A percentile compares a stretch with the other conserved stretches of the same genome.
Conservation (phyloP, 1,284 basidiomycete species). For the Cystobasidium slooffiae region DNA sequence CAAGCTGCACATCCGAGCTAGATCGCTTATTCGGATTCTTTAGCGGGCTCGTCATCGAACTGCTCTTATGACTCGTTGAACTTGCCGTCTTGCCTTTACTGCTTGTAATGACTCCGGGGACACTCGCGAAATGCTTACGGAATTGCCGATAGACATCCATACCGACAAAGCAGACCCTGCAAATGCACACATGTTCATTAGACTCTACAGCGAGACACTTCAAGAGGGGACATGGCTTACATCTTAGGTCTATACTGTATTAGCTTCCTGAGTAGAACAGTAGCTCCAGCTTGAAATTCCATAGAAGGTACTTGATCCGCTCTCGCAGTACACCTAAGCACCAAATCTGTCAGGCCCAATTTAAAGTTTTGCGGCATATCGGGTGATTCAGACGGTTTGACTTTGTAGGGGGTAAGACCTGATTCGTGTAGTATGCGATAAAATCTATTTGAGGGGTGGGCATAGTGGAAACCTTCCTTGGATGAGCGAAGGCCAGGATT, state of each 20-base stretch:
- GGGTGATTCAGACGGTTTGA: conserved; percentile 38
- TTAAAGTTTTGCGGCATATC: conserved; percentile 32
- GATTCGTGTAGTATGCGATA: conserved; percentile 43
- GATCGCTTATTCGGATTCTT: conserved; percentile 23
- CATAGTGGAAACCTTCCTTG: conserved; percentile 39
- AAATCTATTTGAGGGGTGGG: conserved; percentile 43
- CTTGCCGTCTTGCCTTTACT: not conserved
- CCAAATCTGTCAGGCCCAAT: conserved; percentile 39
- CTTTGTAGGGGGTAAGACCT: conserved; percentile 26
- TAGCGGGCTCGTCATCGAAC: not conserved
- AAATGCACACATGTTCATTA: not conserved
- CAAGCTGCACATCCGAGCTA: conserved; percentile 30
- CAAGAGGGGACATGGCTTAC: conserved; percentile 6
- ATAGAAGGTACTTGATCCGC: conserved; percentile 37
- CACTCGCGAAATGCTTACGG: conserved; percentile 27
- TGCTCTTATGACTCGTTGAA: not conserved
- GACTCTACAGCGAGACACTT: not conserved
- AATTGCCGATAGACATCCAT: conserved; percentile 44
- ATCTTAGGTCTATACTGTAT: conserved; percentile 27
- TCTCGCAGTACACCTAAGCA: conserved; percentile 35
- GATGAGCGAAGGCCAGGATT: conserved; percentile 40
- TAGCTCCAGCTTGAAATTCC: conserved; percentile 42
- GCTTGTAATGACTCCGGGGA: not conserved
- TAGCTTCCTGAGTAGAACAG: conserved; percentile 20
- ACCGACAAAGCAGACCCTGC: conserved; percentile 41